Conservation (phyloP, 371 early-diverging fungal genomes). For the Zychaea mexicana region DNA sequence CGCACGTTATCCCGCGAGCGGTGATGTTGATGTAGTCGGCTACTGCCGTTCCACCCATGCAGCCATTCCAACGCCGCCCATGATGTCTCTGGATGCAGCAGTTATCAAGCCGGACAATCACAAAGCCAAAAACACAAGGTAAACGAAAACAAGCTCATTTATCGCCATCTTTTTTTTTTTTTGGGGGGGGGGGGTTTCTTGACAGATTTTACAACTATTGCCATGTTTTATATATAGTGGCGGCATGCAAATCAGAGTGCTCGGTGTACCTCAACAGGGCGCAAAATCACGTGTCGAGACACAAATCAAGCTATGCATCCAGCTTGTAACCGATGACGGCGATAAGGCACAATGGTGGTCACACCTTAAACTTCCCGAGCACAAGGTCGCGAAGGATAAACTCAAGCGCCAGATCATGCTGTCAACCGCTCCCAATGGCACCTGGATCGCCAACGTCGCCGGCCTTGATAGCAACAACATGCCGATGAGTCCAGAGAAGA, state of each 20-base stretch:
- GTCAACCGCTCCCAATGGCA: conserved; percentile 24
- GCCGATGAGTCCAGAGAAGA: conserved; percentile 35
- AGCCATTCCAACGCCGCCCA: conserved; percentile 3
- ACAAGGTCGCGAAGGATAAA: conserved; percentile 81
- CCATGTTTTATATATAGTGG: not conserved
- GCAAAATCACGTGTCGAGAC: conserved; percentile 94
- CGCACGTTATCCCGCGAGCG: not conserved
- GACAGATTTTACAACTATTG: too few relatives aligned
- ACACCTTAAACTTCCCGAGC: conserved; percentile 83
- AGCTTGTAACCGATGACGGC: conserved; percentile 78
- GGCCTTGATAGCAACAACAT: conserved; percentile 24
- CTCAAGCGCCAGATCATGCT: conserved; percentile 28
- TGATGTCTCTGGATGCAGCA: not conserved
- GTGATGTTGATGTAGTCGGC: not conserved
- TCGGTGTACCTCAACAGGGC: conserved; percentile 79
- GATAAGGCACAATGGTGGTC: conserved; percentile 83
- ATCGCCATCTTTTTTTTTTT: too few relatives aligned
- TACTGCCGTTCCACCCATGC: conserved; percentile 3
- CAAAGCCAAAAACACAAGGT: conserved; percentile 9
- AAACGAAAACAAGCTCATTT: not conserved
- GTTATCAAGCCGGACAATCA: conserved; percentile 7
- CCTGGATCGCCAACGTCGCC: conserved; percentile 14
- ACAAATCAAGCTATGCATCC: conserved; percentile 89
- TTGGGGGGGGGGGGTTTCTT: too few relatives aligned
- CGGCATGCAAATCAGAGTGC: conserved; percentile 59